Evolutionary conservation across 169 alveolate genomes (phyloP), one percentile per base, ranked within the genome.

Genomic region (Eimeria tenella): DNA sequence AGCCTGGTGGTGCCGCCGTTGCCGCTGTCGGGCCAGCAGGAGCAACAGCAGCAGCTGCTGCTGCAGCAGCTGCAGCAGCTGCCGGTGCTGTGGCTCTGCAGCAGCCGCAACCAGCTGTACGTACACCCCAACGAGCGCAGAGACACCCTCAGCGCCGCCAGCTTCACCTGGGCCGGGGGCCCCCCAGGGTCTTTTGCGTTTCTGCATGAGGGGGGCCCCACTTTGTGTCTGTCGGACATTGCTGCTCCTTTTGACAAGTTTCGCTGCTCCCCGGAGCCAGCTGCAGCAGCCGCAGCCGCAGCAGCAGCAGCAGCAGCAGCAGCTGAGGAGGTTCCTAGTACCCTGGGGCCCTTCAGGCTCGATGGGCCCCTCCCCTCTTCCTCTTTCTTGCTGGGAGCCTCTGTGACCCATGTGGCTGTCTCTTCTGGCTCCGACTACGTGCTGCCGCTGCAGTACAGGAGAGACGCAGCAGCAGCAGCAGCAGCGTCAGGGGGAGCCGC

Each of bases 111-210:
- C 31, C 70, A 86, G 75, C 75, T 93, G 71, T 93, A 52, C 65
- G 90, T 93, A 21, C 95, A 93, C 68, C 95, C 95, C 31, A 93
- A 74, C 68, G 90, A 68, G 63, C 25, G 95, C 13, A 62, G 90
- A 25, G 95, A 93, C 75, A 60, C 63, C 56, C 7, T 83, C 19
- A 53, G 93, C 31, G 81, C 81, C n/a, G 90, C 90, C 8, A 52
- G 94, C 9, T 84, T 65, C 25, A 23, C 21, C 10, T 19, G 71
- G 49, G 10, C 6, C 0, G 15, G 19, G 52, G 88, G 71, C 55
- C 49, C 71, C 49, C 71, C 49, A 17, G 71, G 71, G 4, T 79
- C 55, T 42, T 79, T 79, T 6, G 71, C 71, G 4, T 1, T 79
- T 0, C n/a, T 79, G 52, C 56, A 79, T 21, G 71, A 13, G 55